phyloP scores from a whole-genome alignment of 2,329 filamentous ascomycete genomes.

The Pseudopyricularia cyperi region DNA sequence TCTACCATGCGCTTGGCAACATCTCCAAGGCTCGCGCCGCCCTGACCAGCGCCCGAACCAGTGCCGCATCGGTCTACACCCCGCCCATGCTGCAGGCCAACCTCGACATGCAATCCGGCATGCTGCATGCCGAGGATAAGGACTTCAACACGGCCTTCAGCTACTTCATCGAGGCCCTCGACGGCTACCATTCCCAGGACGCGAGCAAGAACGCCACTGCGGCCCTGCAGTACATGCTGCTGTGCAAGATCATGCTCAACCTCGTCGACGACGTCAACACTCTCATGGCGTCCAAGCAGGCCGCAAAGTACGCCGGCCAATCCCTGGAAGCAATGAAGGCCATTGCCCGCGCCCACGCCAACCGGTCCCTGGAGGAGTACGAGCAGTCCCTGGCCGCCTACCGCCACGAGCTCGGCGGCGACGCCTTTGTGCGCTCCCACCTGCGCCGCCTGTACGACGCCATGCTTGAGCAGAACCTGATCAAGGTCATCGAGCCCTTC shows the following conservation, averaged over 20 bases:
- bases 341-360: slow-evolving; percentile 86
- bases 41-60: slow-evolving; percentile 85
- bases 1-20: slow-evolving; percentile 96
- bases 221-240: slow-evolving; percentile 95
- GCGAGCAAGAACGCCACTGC: slow-evolving; percentile 85
- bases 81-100: slow-evolving; percentile 90
- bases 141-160: slow-evolving; percentile 99
- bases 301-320: slow-evolving; percentile 88
- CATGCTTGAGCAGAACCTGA: slow-evolving; percentile 98
- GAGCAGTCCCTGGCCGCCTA: slow-evolving; percentile 84
- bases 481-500: slow-evolving; percentile 99
- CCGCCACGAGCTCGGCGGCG: slow-evolving; percentile 84
- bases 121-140: slow-evolving; percentile 96
- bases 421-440: slow-evolving; percentile 94
- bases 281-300: slow-evolving; percentile 91
- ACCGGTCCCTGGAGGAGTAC: slow-evolving; percentile 93
- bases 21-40: slow-evolving; percentile 91
- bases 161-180: slow-evolving; percentile 98
- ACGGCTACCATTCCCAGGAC: slow-evolving; percentile 91
- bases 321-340: slow-evolving; percentile 99
- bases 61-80: slow-evolving; percentile 92
- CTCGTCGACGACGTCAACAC: slow-evolving; percentile 90
- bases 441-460: slow-evolving; percentile 91
- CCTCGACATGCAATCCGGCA: slow-evolving; percentile 97
- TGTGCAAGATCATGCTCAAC: slow-evolving; percentile 99